Evolutionary conservation across 768 basidiomycete genomes (phyloP), one percentile per base, ranked within the genome.

Genomic region (Favolaschia claudopus): DNA sequence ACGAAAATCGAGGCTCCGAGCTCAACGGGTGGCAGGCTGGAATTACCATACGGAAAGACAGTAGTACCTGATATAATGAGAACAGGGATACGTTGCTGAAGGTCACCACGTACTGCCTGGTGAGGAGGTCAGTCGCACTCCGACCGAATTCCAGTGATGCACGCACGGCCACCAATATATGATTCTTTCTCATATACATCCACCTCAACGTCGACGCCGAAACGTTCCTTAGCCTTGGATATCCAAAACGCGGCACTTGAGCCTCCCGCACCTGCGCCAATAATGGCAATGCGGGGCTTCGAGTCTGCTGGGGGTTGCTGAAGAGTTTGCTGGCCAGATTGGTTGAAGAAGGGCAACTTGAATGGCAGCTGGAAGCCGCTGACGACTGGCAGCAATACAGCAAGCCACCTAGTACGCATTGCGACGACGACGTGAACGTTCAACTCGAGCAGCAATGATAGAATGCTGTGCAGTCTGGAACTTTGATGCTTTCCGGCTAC

Each of bases 1-100:
- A 96, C 89, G 68, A 96, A 97, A 54, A 96, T 89, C n/a, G 88
- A 89, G 0, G 89, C 96, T 0, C 95, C 96, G 1, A 96, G 79
- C 68, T 97, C 96, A 24, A 93, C 74, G 22, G 88, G 85, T 24
- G 81, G 80, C 17, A 89, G 78, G 40, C 75, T 80, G 5, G 75
- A 70, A 40, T 84, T 74, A 62, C 88, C 82, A 70, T 94, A 87
- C 6, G 94, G 94, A 63, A 89, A 81, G 5, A 95, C 88, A 8
- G 80, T 79, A 12, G 87, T 94, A 71, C 89, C 92, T 34, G 17
- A 28, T 48, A 9, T 46, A 10, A 28, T 13, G 12, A 46, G 44
- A 27, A 14, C 25, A 20, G 24, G 25, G 31, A 8, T 22, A 28
- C 24, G 8, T 9, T 45, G n/a, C n/a, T 29, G 28, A 31, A 46